Percentiles rank a stretch among this genome's conserved stretches.
Conservation (phyloP, 345 rosid genomes). For the Gossypium rotundifolium region DNA sequence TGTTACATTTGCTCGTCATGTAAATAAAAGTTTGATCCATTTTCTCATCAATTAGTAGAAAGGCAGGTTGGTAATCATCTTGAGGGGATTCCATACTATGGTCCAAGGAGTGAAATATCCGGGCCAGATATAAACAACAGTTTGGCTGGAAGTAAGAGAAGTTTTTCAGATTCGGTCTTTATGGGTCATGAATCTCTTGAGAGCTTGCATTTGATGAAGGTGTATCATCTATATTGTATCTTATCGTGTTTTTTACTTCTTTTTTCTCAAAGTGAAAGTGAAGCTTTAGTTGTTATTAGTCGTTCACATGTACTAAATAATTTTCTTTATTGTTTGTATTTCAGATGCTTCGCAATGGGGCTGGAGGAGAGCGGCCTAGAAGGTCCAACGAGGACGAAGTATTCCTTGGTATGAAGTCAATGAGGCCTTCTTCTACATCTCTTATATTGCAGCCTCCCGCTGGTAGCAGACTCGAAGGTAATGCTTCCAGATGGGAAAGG, state of each 20-base stretch:
- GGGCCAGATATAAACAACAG: constrained; percentile 60
- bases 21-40: constrained; percentile 19
- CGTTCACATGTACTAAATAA: constrained; percentile 4
- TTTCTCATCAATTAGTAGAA: constrained; percentile 40
- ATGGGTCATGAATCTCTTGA: constrained; percentile 64
- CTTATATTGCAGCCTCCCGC: constrained; percentile 42
- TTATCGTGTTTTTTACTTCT: neutral
- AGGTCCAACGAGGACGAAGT: constrained; percentile 53
- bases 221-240: constrained; percentile 14
- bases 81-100: constrained; percentile 79
- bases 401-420: constrained; percentile 33
- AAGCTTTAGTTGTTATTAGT: constrained; percentile 1
- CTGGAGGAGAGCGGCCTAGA: constrained; percentile 41
- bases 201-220: constrained; percentile 76
- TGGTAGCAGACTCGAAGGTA: constrained; percentile 40
- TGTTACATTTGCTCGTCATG: neutral
- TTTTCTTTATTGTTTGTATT: constrained; percentile 3
- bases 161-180: constrained; percentile 66
- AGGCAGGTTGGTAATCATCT: constrained; percentile 62
- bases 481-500: constrained; percentile 45
- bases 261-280: neutral
- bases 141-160: constrained; percentile 63
- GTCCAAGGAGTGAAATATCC: constrained; percentile 63
- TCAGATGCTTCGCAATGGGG: constrained; percentile 64
- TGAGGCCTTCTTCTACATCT: constrained; percentile 48